phyloP scores from a whole-genome alignment of 805 yeast genomes.

The Teunomyces panamensis region DNA sequence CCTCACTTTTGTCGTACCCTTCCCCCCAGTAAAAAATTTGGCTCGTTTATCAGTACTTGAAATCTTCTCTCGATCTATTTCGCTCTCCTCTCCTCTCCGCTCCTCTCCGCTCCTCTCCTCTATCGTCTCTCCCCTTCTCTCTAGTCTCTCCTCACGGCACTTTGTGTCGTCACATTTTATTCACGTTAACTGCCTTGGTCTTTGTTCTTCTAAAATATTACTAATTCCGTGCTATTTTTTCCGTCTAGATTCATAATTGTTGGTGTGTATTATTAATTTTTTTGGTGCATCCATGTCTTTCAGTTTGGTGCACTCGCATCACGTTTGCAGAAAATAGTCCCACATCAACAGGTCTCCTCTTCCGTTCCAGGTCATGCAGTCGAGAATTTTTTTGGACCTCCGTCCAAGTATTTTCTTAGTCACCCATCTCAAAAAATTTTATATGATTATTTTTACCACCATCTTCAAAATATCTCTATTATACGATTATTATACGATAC shows the following conservation, averaged over 20 bases:
- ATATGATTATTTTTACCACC: neutral
- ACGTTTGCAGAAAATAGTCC: slow-evolving; percentile 1
- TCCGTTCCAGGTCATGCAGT: neutral
- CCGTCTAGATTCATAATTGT: neutral
- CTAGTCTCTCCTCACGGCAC: neutral
- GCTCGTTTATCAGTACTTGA: too few relatives aligned
- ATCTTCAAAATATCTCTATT: slow-evolving; percentile 2
- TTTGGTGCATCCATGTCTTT: neutral
- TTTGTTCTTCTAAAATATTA: neutral
- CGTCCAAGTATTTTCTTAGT: neutral
- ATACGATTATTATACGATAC: slow-evolving; percentile 3
- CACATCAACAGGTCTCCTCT: neutral
- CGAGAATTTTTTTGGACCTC: neutral
- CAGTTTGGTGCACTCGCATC: neutral
- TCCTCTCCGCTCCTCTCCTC: too few relatives aligned
- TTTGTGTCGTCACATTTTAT: neutral
- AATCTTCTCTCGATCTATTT: too few relatives aligned
- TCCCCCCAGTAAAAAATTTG: too few relatives aligned
- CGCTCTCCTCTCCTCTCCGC: too few relatives aligned
- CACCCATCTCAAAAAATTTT: neutral
- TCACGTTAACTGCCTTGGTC: neutral
- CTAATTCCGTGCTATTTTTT: neutral
- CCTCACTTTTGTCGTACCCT: too few relatives aligned
- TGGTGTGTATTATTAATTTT: neutral
- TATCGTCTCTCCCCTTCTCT: too few relatives aligned